Base-by-base conservation (phyloP, 1,139 yeast genomes). In the Candida buenavistaensis region DNA sequence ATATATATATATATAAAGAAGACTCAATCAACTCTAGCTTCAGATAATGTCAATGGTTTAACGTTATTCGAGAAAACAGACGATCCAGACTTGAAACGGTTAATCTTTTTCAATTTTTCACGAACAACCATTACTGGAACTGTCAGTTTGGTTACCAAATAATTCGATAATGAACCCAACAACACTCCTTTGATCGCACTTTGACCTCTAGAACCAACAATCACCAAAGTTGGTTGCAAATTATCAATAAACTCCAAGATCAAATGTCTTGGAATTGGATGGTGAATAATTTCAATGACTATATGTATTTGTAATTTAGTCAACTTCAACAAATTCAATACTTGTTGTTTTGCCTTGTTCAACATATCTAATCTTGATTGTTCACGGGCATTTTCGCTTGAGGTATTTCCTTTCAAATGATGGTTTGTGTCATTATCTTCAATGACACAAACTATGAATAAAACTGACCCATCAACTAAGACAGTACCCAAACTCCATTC, bases 61-160 rank as follows among this genome's bases (percentile, higher is more conserved):
- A 70, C 69, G 45, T 70, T 70, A 48, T 70, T 70, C 21, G 75
- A 62, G 47, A 70, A 70, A 16, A 70, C 68, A n/a, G 70, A 61
- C 16, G 71, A 62, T 5, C 76, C 67, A 41, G 55, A 50, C 64
- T 74, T 59, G 58, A 78, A 78, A 51, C 85, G 73, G 45, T 81
- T 77, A 43, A 84, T 71, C 64, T 86, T 82, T 62, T 84, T 84
- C 52, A 87, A 72, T 55, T 85, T 87, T 54, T 83, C 82, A 43
- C 95, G 74, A 13, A 92, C 94, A 32, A 90, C 96, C 83, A 90
- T 80, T 16, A 89, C 94, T 0, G 97, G 97, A 10, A 87, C 90
- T 15, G 86, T 71, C 52, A 87, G 77, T 52, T 82, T 79, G 11
- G 88, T 80, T 9, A 85, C 87, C 48, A 86, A 68, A 55, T 85